Evolutionary conservation across 2,329 filamentous ascomycete species (phyloP).

Genomic region (Colletotrichum shisoi): DNA sequence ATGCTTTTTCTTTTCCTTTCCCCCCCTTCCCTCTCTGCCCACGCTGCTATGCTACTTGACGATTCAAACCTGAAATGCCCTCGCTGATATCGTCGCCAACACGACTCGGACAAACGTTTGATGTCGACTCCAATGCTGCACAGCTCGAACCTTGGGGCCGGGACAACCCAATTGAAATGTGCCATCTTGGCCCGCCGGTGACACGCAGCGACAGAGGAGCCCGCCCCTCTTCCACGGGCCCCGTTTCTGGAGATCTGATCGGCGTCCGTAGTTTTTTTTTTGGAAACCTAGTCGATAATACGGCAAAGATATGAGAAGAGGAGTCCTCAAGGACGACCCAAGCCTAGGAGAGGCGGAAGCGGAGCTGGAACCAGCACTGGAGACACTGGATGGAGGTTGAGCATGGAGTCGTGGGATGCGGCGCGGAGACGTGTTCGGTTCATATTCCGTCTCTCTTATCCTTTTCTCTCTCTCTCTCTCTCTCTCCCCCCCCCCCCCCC

Average conservation of each 20-base stretch:
- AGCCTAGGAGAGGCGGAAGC: constrained; percentile 26
- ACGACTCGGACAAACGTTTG: constrained; percentile 30
- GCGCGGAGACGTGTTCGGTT: constrained; percentile 9
- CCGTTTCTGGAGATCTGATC: constrained; percentile 33
- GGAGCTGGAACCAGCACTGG: constrained; percentile 28
- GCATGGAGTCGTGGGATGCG: constrained; percentile 1
- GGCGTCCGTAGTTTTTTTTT: constrained; percentile 13
- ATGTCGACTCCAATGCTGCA: constrained; percentile 13
- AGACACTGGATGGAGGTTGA: constrained; percentile 26
- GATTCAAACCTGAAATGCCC: constrained; percentile 1
- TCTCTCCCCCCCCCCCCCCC: too few species aligned
- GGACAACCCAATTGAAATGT: constrained; percentile 9
- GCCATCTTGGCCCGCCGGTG: constrained; percentile 11
- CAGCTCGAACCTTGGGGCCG: constrained; percentile 20
- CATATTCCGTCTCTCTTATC: constrained; percentile 22
- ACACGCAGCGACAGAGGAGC: constrained; percentile 24
- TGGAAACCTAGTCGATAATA: neutral
- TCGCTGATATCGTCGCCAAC: neutral
- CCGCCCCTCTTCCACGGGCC: constrained; percentile 7
- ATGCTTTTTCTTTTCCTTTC: neutral
- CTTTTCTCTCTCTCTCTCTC: too few species aligned
- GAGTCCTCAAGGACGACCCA: constrained; percentile 3
- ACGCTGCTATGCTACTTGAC: neutral
- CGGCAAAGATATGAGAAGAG: constrained; percentile 1
- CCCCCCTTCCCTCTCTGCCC: neutral